Base-by-base conservation (phyloP, 805 yeast genomes). In the Candida michaelii region DNA sequence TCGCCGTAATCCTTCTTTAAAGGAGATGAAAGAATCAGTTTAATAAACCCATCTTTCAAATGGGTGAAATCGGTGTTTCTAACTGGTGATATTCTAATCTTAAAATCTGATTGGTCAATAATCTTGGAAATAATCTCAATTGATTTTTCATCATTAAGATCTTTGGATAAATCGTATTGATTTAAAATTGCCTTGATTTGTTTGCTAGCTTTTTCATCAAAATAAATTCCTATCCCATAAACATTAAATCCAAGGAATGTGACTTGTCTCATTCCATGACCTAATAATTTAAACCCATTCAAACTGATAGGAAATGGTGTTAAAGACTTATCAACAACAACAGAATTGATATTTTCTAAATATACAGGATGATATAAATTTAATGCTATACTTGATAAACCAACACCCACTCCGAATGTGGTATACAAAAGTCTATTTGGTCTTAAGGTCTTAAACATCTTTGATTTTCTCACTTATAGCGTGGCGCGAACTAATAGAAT, bases 21-120 rank as follows among this genome's bases (percentile, higher is more conserved):
- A 2, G 84, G 80, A 55, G 79, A 80, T 27, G 88, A 84, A 60
- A 83, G 70, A 36, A 88, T 77, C 14, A 96, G 80, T 59, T 90
- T 83, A 37, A 89, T 77, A 47, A 93, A 77, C 0, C 98, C 98
- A 58, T 93, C 98, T 50, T 85, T 78, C 55, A 91, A 65, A 59
- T 93, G 98, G 48, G 81, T 80, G 63, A 85, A 89, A 63, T 91
- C 97, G 1, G 98, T 91, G 60, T 86, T 89, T 58, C 97, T 78
- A 13, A 84, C 81, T 0, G 99, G 97, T 9, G 85, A 82, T 45
- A 91, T 83, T 48, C 95, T 73, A 18, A 89, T 83, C 34, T 82
- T 69, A 51, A 89, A 74, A 44, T 80, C 75, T 27, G 84, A 76
- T 11, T 81, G 78, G 32, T 77, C 79, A 30, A 89, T 58, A 36